Evolutionary conservation across 768 basidiomycete genomes (phyloP).

Genomic region (Tylopilus plumbeoviolaceoides): DNA sequence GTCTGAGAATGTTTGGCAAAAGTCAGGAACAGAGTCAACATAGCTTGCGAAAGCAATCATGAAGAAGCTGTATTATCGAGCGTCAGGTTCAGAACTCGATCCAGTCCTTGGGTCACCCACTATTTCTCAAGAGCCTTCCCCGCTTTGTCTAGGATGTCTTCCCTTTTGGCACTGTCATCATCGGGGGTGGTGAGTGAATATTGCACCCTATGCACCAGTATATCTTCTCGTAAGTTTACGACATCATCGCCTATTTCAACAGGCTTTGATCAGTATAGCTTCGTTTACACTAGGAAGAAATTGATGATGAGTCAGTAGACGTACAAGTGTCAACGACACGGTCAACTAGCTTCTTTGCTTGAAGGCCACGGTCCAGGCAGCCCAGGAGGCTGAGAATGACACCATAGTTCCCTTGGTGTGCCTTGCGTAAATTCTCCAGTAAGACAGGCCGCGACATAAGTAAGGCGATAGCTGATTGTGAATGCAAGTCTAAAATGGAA

Average conservation of each 20-base stretch:
- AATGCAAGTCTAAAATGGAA: conserved; percentile 54
- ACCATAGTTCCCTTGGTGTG: conserved; percentile 89
- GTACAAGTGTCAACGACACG: conserved; percentile 73
- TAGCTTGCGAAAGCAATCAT: conserved; percentile 91
- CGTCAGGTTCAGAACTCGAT: neutral
- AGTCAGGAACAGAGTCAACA: conserved; percentile 62
- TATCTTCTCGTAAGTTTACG: conserved; percentile 85
- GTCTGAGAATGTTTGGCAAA: conserved; percentile 69
- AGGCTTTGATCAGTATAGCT: conserved; percentile 6
- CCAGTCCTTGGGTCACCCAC: conserved; percentile 40
- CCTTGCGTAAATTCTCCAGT: conserved; percentile 83
- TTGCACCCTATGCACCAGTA: conserved; percentile 75
- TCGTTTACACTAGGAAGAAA: neutral
- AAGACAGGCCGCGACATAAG: conserved; percentile 76
- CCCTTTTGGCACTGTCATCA: conserved; percentile 48
- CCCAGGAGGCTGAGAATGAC: conserved; percentile 88
- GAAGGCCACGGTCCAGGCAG: conserved; percentile 83
- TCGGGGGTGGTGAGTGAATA: conserved; percentile 82
- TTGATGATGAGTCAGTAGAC: conserved; percentile 17
- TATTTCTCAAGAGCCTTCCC: conserved; percentile 84
- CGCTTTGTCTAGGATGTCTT: conserved; percentile 59
- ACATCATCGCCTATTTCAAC: conserved; percentile 75
- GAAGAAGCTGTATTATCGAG: conserved; percentile 67
- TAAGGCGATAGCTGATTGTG: conserved; percentile 79
- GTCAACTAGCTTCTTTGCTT: conserved; percentile 88